Evolutionary conservation across 2,329 filamentous ascomycete genomes (phyloP).

Genomic region (Aspergillus intermedius): DNA sequence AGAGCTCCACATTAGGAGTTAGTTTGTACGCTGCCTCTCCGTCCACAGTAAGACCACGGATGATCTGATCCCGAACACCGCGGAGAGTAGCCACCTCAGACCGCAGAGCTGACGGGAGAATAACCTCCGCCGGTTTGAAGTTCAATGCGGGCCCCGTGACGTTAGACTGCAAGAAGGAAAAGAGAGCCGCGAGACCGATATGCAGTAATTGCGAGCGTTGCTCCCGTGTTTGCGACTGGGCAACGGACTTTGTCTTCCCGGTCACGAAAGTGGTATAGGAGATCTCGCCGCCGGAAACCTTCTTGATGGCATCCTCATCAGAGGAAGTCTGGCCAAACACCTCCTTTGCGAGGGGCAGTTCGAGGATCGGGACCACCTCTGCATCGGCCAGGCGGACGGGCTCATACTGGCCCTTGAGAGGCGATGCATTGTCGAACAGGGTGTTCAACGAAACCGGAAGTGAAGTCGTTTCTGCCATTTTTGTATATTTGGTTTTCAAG

Average conservation of each 20-base stretch:
- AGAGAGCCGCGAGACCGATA: slow-evolving; percentile 62
- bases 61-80: slow-evolving; percentile 51
- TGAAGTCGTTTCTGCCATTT: slow-evolving; percentile 20
- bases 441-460: slow-evolving; percentile 27
- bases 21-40: slow-evolving; percentile 81
- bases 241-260: slow-evolving; percentile 22
- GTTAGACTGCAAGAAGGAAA: slow-evolving; percentile 77
- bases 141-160: slow-evolving; percentile 79
- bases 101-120: slow-evolving; percentile 42
- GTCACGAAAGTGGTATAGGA: slow-evolving; percentile 34
- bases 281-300: slow-evolving; percentile 26
- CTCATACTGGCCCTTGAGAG: slow-evolving; percentile 27
- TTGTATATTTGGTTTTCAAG: slow-evolving; percentile 2
- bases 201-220: slow-evolving; percentile 41
- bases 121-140: slow-evolving; percentile 45
- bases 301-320: slow-evolving; percentile 20
- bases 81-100: slow-evolving; percentile 37
- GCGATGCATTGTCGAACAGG: slow-evolving; percentile 24
- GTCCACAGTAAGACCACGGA: slow-evolving; percentile 68
- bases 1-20: slow-evolving; percentile 75
- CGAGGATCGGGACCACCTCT: slow-evolving; percentile 26
- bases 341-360: slow-evolving; percentile 31
- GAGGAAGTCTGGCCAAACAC: slow-evolving; percentile 32
- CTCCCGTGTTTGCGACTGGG: slow-evolving; percentile 17
- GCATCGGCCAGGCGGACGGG: slow-evolving; percentile 28